These are phyloP conservation scores for Raffaelea deltoideospora DNA, from an alignment of 2,329 filamentous ascomycete genomes.

Conservation along the genomic window DNA sequence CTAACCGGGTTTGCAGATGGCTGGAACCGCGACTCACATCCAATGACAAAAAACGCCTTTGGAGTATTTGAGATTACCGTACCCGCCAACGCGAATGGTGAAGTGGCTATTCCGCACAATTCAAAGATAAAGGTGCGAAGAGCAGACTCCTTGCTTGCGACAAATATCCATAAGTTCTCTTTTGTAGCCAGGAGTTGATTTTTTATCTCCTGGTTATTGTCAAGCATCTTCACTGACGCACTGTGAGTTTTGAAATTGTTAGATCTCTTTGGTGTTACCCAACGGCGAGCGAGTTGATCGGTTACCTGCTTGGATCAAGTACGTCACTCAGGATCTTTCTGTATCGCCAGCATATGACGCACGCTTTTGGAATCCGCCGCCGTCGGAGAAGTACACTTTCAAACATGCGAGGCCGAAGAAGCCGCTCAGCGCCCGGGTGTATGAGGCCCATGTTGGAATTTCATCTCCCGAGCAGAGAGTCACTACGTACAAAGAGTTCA, in stretches of 20 bases:
- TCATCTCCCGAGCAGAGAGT: conserved; percentile 81
- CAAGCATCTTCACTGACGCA: no score
- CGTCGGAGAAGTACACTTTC: conserved; percentile 62
- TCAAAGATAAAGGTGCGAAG: conserved; percentile 90
- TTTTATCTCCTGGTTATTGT: no score
- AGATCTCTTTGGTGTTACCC: conserved; percentile 75
- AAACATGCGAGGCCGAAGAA: conserved; percentile 71
- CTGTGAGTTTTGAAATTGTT: no score
- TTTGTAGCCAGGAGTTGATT: background rate
- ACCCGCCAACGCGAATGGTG: conserved; percentile 51
- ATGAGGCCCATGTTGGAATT: conserved; percentile 97
- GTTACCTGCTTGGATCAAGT: conserved; percentile 91
- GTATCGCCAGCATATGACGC: conserved; percentile 91
- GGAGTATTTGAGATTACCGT: conserved; percentile 78
- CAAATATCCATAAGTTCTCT: background rate
- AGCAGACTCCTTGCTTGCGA: background rate
- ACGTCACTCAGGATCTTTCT: conserved; percentile 82
- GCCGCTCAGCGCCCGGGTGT: conserved; percentile 76
- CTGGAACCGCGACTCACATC: conserved; percentile 71
- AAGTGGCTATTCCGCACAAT: conserved; percentile 74
- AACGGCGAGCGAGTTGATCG: conserved; percentile 72
- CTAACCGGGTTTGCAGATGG: conserved; percentile 38
- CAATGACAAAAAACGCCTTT: conserved; percentile 74
- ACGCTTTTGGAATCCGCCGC: conserved; percentile 89
- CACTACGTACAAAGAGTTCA: conserved; percentile 95